Evolutionary conservation across 73 alveolate species (phyloP).

Genomic region (Stentor coeruleus): DNA sequence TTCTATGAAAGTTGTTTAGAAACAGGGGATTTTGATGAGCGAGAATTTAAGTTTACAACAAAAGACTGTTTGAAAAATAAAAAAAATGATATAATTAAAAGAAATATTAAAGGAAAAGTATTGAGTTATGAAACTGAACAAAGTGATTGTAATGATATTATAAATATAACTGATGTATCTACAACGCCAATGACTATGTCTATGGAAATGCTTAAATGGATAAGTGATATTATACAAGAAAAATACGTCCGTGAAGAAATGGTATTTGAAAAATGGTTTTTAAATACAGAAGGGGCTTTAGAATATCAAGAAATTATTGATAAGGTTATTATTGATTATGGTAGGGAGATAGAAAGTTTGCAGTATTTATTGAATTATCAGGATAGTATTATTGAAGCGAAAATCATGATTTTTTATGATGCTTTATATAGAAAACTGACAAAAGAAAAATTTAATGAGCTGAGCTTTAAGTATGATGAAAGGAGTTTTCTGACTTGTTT

Average conservation of each 20-base stretch:
- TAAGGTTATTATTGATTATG: background rate
- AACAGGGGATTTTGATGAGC: background rate
- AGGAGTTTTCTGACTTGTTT: background rate
- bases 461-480: too few species aligned
- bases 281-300: background rate
- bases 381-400: background rate
- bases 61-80: too few species aligned
- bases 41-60: background rate
- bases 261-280: background rate
- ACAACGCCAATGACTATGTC: background rate
- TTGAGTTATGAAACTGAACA: background rate
- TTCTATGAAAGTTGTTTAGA: background rate
- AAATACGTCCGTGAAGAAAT: too few species aligned
- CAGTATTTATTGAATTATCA: too few species aligned
- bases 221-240: background rate
- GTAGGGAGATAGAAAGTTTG: background rate
- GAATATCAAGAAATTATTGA: background rate
- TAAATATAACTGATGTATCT: too few species aligned
- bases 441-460: background rate
- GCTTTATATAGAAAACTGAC: background rate
- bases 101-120: background rate
- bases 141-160: background rate
- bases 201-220: background rate
- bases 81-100: too few species aligned
- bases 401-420: too few species aligned